Evolutionary conservation across 2,329 filamentous ascomycete genomes (phyloP).

Genomic region (Epichloe scottii): DNA sequence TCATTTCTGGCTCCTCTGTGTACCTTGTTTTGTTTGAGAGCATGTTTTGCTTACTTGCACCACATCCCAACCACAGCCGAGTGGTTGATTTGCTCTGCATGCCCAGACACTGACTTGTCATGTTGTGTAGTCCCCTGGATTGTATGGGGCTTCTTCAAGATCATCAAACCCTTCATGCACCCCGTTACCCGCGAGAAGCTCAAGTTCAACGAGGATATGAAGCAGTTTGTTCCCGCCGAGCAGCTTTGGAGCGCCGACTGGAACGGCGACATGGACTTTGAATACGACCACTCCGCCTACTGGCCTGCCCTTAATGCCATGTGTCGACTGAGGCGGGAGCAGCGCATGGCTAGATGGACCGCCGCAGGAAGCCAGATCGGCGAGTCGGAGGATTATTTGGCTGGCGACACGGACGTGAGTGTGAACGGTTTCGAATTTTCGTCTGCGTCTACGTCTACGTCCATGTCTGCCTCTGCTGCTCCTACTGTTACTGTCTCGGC

Average conservation of each 20-base stretch:
- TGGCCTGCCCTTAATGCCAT: conserved; percentile 76
- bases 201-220: conserved; percentile 92
- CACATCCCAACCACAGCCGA: neutral
- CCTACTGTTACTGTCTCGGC: neutral
- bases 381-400: conserved; percentile 79
- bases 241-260: conserved; percentile 70
- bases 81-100: neutral
- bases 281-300: conserved; percentile 79
- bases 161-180: conserved; percentile 94
- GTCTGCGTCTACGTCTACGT: neutral
- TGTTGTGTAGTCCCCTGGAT: conserved; percentile 64
- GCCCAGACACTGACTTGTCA: neutral
- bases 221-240: conserved; percentile 63
- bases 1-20: neutral
- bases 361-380: conserved; percentile 70
- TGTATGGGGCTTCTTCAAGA: conserved; percentile 87
- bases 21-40: neutral
- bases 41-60: neutral
- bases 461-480: neutral
- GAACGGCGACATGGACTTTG: conserved; percentile 72
- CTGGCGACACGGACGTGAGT: conserved; percentile 38
- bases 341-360: conserved; percentile 60
- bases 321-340: conserved; percentile 51
- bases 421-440: conserved; percentile 19
- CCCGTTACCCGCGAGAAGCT: conserved; percentile 87